Evolutionary conservation across 2,329 filamentous ascomycete genomes (phyloP), one percentile per base, ranked within the genome.

Genomic region (Gnomoniopsis smithogilvyi): DNA sequence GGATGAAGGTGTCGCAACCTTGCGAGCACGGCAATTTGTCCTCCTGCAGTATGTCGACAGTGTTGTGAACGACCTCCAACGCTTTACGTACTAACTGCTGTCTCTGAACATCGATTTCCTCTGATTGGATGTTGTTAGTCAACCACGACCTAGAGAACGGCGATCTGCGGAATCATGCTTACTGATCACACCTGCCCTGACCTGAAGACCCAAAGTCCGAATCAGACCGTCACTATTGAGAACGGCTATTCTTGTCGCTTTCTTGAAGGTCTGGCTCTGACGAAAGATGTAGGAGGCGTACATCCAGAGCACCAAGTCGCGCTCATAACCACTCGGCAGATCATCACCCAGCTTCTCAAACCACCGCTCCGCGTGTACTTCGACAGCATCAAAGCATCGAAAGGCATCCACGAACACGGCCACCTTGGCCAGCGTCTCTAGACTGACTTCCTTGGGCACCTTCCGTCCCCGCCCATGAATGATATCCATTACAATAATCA

Each of bases 361-460:
- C 79, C 79, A 80, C 8, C 68, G 67, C 8, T 76, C 70, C 1
- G 72, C 70, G 49, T 76, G 77, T 0, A 74, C 61, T 52, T 78
- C 74, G 2, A 79, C 71, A 0, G 74, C 72, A 48, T 80, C 77
- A 17, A 69, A 63, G 60, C 76, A 76, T 53, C 71, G 67, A 62
- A 77, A 78, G 30, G 72, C 73, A 58, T 79, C 74, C 6, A 77
- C 71, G 17, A 81, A 67, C 2, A 74, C 68, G 4, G 76, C 76
- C 6, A 81, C 67, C 57, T 76, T 73, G n/a, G 72, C 72, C 12
- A 82, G 68, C 11, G 71, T 67, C n/a, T 79, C 73, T 6, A 80
- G 65, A 36, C 64, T 67, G 0, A 80, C 61, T 0, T 60, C 51
- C 43, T 66, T 67, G 0, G 77, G 76, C 15, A 81, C 70, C 46